phyloP scores from a whole-genome alignment of 1,284 basidiomycete genomes.

The Apiotrichum gracile region DNA sequence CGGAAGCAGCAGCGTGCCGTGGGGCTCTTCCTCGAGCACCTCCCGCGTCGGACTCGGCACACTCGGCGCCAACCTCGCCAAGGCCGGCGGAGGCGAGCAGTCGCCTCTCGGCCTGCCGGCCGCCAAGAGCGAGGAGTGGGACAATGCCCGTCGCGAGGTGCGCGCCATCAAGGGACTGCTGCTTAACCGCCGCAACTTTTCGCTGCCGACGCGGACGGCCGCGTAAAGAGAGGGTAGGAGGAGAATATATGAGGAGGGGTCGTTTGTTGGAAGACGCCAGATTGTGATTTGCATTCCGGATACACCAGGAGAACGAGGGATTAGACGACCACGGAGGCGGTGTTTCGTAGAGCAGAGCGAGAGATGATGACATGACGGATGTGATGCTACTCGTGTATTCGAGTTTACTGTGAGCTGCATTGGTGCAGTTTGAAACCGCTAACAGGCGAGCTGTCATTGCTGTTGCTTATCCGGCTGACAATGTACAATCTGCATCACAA shows the following conservation, averaged over 20 bases:
- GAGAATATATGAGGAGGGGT: not conserved
- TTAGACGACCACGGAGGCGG: no score
- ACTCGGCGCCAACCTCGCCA: slow-evolving; percentile 27
- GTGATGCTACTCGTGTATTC: no score
- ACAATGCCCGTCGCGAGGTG: slow-evolving; percentile 43
- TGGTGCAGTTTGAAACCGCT: no score
- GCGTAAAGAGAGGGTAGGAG: not conserved
- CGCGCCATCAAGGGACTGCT: slow-evolving; percentile 46
- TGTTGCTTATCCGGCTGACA: no score
- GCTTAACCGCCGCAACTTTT: slow-evolving; percentile 39
- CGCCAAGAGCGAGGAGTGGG: slow-evolving; percentile 37
- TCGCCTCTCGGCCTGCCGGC: slow-evolving; percentile 11
- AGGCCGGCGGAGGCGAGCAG: slow-evolving; percentile 16
- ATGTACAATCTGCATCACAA: not conserved
- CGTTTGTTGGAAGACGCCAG: not conserved
- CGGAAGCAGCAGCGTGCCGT: not conserved
- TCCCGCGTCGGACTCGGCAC: slow-evolving; percentile 29
- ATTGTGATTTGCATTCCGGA: no score
- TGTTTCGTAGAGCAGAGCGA: no score
- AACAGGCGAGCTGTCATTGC: no score
- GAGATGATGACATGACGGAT: no score
- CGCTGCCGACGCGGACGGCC: not conserved
- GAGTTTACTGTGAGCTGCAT: no score
- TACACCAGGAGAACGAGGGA: no score
- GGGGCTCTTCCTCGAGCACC: slow-evolving; percentile 3